Base-by-base conservation (phyloP, 2,329 filamentous ascomycete species). In the Graphilbum sp. region DNA sequence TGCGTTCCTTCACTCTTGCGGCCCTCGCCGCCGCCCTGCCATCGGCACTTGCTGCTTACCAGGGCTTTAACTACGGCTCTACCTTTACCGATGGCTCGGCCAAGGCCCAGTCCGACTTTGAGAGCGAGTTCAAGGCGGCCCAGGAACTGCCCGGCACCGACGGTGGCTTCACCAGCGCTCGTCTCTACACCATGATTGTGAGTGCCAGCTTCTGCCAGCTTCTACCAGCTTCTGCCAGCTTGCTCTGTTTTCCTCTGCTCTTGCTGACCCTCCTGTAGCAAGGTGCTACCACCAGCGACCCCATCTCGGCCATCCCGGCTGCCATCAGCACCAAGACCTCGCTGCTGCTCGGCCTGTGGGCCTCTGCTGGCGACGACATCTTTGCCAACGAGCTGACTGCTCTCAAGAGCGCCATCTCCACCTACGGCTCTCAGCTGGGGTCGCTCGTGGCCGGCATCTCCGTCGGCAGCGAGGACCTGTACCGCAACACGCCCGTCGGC, bases 401-500 rank as follows among this genome's bases (percentile, higher is more conserved):
- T 13, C 66, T 94, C 35, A 70, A 71, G 54, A 59, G 64, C 32
- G 81, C 84, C 47, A 79, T 87, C 46, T 47, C 58, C 35, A 64
- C 74, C 51, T 86, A 85, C 54, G 83, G 82, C 41, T 58, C 61
- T 10, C 60, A 66, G 35, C 75, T 92, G 49, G 67, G 68, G 30
- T 62, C 66, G 40, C 62, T 80, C 16, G 74, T 93, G 32, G 78
- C 75, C 40, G 86, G 83, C 55, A 88, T 93, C 59, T 87, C 83
- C 0, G 74, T 93, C 38, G 86, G 86, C 44, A 81, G 71, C 47
- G 86, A 94, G 66, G 86, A 94, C 55, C 68, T 90, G 32, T 90
- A 90, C 67, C 79, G 83, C 52, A 71, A 69, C 57, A 82, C 82
- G 0, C 68, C 72, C n/a, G 77, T 67, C 10, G 83, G 81, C 40